Evolutionary conservation across 2,329 filamentous ascomycete species (phyloP), one percentile per base, ranked within the genome.

Genomic region (Huntiella abstrusa): DNA sequence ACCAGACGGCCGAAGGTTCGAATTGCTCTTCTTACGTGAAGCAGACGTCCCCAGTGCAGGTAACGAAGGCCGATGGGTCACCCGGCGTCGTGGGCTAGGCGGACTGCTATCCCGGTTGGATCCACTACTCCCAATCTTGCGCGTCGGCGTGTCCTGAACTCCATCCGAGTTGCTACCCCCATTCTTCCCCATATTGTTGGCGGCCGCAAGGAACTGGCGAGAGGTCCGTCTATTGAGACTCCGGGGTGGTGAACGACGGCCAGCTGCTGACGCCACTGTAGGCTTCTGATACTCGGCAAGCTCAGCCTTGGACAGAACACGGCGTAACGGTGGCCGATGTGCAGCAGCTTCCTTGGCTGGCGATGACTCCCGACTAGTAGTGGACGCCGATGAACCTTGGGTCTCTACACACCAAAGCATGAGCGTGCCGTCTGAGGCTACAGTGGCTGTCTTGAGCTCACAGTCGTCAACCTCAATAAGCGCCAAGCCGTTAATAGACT

Each of bases 261-360:
- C 70, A 5, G 60, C 56, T 28, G 22, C 8, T 33, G 42, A 46
- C 41, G 48, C 43, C 7, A 13, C 19, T 6, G 64, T 59, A 6
- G 65, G 55, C 1, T 66, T 64, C 52, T 76, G 73, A 51, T 93
- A 87, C 51, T 87, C 83, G 6, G 85, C 82, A 36, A 96, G 65
- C 55, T 96, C 88, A 1, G 81, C 79, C 54, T 83, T 85, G 1
- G 87, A 94, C 32, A 96, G 67, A 6, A 98, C 82, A 47, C 83
- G 81, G 45, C 91, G 73, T 33, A 96, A 64, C 3, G 88, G 87
- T 33, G 80, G 83, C 28, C 77, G 77, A 34, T 69, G 67, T 11
- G 45, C 35, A 16, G 44, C 15, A 15, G 54, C 53, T 3, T 69
- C 65, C 54, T 74, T 74, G 19, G 64, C 61, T 1, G 72, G 72